Conservation (phyloP, 2,329 filamentous ascomycete genomes). For the Stemphylium beticola region DNA sequence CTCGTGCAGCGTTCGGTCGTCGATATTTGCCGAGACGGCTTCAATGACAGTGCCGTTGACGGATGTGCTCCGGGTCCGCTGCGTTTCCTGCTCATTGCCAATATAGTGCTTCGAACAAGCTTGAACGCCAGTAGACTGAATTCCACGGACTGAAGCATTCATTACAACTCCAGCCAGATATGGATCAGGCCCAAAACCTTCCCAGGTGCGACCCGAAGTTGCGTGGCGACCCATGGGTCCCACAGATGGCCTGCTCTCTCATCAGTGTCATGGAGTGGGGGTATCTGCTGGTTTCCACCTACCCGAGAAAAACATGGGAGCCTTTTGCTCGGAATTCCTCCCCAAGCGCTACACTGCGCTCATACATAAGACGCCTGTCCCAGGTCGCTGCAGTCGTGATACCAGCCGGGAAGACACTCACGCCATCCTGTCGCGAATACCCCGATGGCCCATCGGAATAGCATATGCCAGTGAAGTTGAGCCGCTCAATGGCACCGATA, state of each 20-base stretch:
- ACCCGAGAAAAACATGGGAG: slow-evolving; percentile 55
- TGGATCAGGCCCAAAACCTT: slow-evolving; percentile 52
- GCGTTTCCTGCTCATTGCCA: slow-evolving; percentile 65
- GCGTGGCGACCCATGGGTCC: slow-evolving; percentile 51
- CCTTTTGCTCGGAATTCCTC: slow-evolving; percentile 44
- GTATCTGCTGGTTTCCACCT: slow-evolving; percentile 42
- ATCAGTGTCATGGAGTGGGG: too few species aligned
- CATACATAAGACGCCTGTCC: slow-evolving; percentile 45
- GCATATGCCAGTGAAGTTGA: slow-evolving; percentile 51
- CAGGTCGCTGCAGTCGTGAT: slow-evolving; percentile 50
- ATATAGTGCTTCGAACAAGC: slow-evolving; percentile 61
- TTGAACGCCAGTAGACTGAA: slow-evolving; percentile 51
- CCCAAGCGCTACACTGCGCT: slow-evolving; percentile 43
- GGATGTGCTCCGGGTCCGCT: slow-evolving; percentile 34
- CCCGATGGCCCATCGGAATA: slow-evolving; percentile 49
- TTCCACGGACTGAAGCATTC: slow-evolving; percentile 46
- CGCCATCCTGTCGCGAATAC: slow-evolving; percentile 36
- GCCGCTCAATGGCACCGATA: slow-evolving; percentile 44
- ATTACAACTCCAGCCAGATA: slow-evolving; percentile 51
- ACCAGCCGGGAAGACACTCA: slow-evolving; percentile 48
- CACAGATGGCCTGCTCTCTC: slow-evolving; percentile 10
- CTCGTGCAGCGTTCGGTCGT: slow-evolving; percentile 56
- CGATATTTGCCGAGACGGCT: slow-evolving; percentile 65
- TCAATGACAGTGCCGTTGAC: slow-evolving; percentile 56
- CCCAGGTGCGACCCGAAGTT: slow-evolving; percentile 53